phyloP scores from a whole-genome alignment of 208 protist genomes.

The Zelonia costaricensis region DNA sequence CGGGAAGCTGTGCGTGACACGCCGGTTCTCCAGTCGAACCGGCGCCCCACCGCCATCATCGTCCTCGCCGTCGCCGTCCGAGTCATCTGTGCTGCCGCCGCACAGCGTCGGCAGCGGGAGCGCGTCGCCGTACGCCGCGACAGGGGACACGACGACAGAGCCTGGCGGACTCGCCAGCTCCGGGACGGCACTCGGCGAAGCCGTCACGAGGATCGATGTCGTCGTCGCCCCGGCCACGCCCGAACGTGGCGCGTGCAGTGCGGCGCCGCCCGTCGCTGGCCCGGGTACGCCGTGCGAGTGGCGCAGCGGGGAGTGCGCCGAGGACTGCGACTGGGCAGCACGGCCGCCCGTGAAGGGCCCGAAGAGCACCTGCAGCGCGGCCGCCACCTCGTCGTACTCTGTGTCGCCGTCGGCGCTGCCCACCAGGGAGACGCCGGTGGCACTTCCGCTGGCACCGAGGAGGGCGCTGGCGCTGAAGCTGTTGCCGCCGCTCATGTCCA shows the following conservation, averaged over 20 bases:
- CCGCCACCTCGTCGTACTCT: slow-evolving; percentile 1
- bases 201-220: slow-evolving; percentile 7
- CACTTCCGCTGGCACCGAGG: neutral
- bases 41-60: neutral
- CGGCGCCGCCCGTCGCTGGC: no score
- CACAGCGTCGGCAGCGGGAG: neutral
- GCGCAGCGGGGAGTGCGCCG: neutral
- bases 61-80: neutral
- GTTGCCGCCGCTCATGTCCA: neutral
- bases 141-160: neutral
- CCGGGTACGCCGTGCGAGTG: neutral
- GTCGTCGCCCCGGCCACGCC: neutral
- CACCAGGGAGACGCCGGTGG: neutral
- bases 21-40: neutral
- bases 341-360: slow-evolving; percentile 2
- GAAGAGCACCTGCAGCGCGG: slow-evolving; percentile 6
- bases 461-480: neutral
- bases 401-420: neutral
- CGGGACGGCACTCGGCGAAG: no score
- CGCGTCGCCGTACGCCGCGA: neutral
- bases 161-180: neutral
- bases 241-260: neutral
- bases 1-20: no score
- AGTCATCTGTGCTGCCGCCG: no score
- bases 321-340: neutral